These are phyloP conservation scores for Claviceps pusilla DNA, from an alignment of 2,329 filamentous ascomycete species.

Conservation along the genomic window DNA sequence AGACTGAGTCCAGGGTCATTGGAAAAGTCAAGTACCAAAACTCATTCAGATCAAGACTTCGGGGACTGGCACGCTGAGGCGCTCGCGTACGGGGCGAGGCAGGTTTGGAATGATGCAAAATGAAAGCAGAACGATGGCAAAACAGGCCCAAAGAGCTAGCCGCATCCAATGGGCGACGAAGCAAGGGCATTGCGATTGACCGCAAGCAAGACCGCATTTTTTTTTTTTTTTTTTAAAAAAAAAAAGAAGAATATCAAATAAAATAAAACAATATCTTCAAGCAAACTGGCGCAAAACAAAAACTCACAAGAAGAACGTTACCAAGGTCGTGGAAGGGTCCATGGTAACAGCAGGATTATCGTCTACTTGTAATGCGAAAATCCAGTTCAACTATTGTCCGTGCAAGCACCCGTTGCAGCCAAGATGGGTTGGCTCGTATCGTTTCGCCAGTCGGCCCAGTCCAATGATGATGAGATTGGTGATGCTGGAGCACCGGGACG, in stretches of 20 bases:
- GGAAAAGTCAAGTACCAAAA: too few relatives aligned
- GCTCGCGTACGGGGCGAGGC: background rate
- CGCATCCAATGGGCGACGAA: background rate
- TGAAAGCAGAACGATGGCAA: background rate
- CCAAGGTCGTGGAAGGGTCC: slow-evolving; percentile 49
- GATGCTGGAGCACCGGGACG: slow-evolving; percentile 7
- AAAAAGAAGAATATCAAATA: too few relatives aligned
- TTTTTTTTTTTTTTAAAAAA: too few relatives aligned
- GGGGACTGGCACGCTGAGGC: background rate
- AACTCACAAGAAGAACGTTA: slow-evolving; percentile 53
- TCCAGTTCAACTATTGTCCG: background rate
- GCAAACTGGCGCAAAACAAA: background rate
- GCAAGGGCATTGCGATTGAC: background rate
- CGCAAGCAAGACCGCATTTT: background rate
- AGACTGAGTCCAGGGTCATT: too few relatives aligned
- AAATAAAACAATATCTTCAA: background rate
- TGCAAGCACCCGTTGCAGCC: background rate
- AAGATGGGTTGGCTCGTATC: background rate
- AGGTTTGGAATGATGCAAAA: background rate
- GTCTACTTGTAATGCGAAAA: background rate
- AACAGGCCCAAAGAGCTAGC: background rate
- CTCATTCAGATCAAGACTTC: too few relatives aligned
- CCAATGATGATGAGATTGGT: background rate
- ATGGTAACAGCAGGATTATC: slow-evolving; percentile 18
- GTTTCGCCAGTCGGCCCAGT: background rate